phyloP scores from a whole-genome alignment of 768 basidiomycete genomes.

The Mycena vulgaris region DNA sequence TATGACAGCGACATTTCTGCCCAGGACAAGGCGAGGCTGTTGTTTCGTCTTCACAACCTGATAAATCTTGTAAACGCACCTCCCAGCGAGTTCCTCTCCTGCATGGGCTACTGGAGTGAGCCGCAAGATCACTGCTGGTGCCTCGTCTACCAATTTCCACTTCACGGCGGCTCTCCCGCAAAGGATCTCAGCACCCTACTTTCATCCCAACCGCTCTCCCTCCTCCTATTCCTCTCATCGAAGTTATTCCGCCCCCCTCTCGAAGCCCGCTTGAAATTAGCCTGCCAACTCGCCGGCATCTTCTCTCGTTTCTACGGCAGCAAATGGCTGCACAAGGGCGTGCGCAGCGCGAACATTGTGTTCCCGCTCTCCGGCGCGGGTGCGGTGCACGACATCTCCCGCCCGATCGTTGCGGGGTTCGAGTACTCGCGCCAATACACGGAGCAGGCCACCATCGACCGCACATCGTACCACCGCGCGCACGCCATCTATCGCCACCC shows the following conservation, averaged over 20 bases:
- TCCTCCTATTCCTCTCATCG: background rate
- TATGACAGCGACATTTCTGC: slow-evolving; percentile 13
- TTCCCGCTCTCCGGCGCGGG: slow-evolving; percentile 6
- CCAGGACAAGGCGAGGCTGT: slow-evolving; percentile 11
- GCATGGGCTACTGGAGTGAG: slow-evolving; percentile 31
- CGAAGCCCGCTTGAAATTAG: slow-evolving; percentile 15
- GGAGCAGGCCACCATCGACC: slow-evolving; percentile 22
- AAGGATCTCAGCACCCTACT: background rate
- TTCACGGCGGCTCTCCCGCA: background rate
- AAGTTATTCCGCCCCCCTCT: slow-evolving; percentile 17
- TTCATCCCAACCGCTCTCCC: slow-evolving; percentile 3
- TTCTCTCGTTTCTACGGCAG: slow-evolving; percentile 28
- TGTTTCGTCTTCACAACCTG: slow-evolving; percentile 15
- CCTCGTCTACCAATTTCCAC: slow-evolving; percentile 22
- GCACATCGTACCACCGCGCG: background rate
- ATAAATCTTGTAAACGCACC: slow-evolving; percentile 15
- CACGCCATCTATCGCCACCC: slow-evolving; percentile 30
- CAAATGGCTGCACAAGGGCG: slow-evolving; percentile 30
- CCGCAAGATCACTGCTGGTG: slow-evolving; percentile 21
- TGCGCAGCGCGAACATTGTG: slow-evolving; percentile 28
- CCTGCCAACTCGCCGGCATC: slow-evolving; percentile 10
- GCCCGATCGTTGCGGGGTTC: slow-evolving; percentile 25
- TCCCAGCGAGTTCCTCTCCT: slow-evolving; percentile 6
- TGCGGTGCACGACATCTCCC: background rate
- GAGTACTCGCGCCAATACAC: slow-evolving; percentile 32